Evolutionary conservation across 352 stramenopile species (phyloP).

Genomic region (Phytophthora foliorum): DNA sequence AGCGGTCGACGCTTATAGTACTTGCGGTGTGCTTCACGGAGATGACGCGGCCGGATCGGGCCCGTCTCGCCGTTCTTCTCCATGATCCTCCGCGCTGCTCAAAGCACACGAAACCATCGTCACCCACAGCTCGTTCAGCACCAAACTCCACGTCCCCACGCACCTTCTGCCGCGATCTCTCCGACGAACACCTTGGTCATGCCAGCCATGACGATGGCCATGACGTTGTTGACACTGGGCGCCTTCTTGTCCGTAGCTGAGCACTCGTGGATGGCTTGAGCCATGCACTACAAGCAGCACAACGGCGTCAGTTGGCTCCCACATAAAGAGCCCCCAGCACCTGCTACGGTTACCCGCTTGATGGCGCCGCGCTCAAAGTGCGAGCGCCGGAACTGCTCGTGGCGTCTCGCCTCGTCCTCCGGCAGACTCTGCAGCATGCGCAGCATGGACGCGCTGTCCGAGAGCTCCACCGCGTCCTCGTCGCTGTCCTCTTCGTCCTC

Average conservation of each 20-base stretch:
- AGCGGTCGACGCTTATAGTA: slow-evolving; percentile 86
- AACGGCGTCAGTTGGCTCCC: neutral
- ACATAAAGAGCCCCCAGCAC: no score
- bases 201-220: slow-evolving; percentile 90
- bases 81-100: slow-evolving; percentile 81
- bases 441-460: slow-evolving; percentile 77
- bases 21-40: slow-evolving; percentile 83
- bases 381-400: slow-evolving; percentile 86
- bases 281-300: slow-evolving; percentile 69
- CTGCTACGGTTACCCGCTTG: slow-evolving; percentile 61
- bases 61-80: slow-evolving; percentile 80
- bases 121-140: neutral
- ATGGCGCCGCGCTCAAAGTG: slow-evolving; percentile 87
- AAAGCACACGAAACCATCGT: neutral
- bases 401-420: slow-evolving; percentile 68
- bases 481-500: slow-evolving; percentile 59
- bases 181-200: slow-evolving; percentile 89
- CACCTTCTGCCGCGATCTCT: slow-evolving; percentile 83
- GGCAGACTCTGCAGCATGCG: slow-evolving; percentile 76
- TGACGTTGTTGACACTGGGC: slow-evolving; percentile 82
- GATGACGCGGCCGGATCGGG: slow-evolving; percentile 76
- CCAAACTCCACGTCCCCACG: neutral
- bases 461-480: slow-evolving; percentile 58
- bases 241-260: slow-evolving; percentile 58
- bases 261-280: slow-evolving; percentile 78